Percentiles rank a stretch among this genome's conserved stretches.
These are phyloP conservation scores for Geotrichum aggregatum DNA, from an alignment of 1,139 yeast genomes.

Conservation along the genomic window DNA sequence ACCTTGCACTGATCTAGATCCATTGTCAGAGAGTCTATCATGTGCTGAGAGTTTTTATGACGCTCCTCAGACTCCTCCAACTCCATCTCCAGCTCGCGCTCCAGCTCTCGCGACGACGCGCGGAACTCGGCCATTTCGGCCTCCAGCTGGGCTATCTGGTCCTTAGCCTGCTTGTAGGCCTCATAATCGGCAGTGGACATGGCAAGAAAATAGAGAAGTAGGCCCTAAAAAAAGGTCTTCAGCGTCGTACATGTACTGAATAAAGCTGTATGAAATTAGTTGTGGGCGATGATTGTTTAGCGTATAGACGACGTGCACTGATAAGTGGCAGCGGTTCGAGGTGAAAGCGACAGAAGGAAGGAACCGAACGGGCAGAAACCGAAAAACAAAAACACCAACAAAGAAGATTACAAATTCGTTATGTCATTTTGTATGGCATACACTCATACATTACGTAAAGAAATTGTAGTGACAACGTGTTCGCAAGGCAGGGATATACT, in stretches of 20 bases:
- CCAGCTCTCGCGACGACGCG: slow-evolving; percentile 38
- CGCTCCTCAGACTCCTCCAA: slow-evolving; percentile 36
- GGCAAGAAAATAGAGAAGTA: neutral
- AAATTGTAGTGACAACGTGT: no score
- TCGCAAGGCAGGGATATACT: no score
- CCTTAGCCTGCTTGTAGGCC: slow-evolving; percentile 30
- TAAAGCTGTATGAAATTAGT: neutral
- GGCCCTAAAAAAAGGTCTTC: no score
- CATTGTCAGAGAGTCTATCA: slow-evolving; percentile 26
- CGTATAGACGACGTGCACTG: neutral
- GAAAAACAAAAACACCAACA: neutral
- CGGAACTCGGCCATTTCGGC: slow-evolving; percentile 40
- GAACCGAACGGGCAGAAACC: neutral
- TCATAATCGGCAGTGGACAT: slow-evolving; percentile 20
- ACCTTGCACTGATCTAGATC: slow-evolving; percentile 32
- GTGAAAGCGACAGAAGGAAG: neutral
- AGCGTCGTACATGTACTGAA: no score
- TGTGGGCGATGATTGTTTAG: neutral
- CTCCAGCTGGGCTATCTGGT: slow-evolving; percentile 38
- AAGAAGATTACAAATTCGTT: no score
- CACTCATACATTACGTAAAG: no score
- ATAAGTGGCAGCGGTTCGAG: neutral
- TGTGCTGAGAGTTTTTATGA: slow-evolving; percentile 30
- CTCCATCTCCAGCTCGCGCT: slow-evolving; percentile 38
- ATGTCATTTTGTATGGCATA: no score